A percentile compares a stretch with the other conserved stretches of the same genome.
Conservation (phyloP, 192 early-diverging fungal genomes). For the Neocallimastix lanati region DNA sequence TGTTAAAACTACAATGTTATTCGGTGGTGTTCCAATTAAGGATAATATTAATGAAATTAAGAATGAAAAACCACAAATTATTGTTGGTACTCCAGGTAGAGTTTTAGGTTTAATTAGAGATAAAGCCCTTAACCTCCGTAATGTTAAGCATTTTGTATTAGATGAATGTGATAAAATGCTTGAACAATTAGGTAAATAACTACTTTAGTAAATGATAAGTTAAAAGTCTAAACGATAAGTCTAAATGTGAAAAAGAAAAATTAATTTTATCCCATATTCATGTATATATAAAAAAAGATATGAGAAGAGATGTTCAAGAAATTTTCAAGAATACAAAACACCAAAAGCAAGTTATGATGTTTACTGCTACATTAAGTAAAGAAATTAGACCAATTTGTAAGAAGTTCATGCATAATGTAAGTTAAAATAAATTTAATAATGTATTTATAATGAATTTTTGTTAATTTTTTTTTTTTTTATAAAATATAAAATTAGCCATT, state of each 20-base stretch:
- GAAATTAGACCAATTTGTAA: slow-evolving; percentile 85
- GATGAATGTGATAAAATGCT: slow-evolving; percentile 99
- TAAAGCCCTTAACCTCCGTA: slow-evolving; percentile 58
- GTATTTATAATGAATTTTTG: no score
- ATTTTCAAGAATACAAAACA: slow-evolving; percentile 88
- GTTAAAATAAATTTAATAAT: no score
- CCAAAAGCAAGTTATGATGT: slow-evolving; percentile 99
- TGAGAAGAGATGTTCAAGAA: slow-evolving; percentile 92
- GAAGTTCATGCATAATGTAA: slow-evolving; percentile 89
- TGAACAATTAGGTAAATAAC: slow-evolving; percentile 65
- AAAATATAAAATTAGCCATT: slow-evolving; percentile 66
- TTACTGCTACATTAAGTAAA: slow-evolving; percentile 83
- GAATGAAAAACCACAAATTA: slow-evolving; percentile 82
- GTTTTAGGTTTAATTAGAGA: slow-evolving; percentile 69
- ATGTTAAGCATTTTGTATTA: slow-evolving; percentile 91
- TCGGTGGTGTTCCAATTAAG: slow-evolving; percentile 68
- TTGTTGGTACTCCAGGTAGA: slow-evolving; percentile 95
- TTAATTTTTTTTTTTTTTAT: no score
- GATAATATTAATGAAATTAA: slow-evolving; percentile 68
- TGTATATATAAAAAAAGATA: slow-evolving; percentile 34
- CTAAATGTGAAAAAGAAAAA: background rate
- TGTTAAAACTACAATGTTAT: slow-evolving; percentile 82
- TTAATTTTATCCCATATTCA: background rate
- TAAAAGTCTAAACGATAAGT: background rate
- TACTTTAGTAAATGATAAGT: slow-evolving; percentile 15